phyloP scores from a whole-genome alignment of 2,329 filamentous ascomycete genomes.

The Colletotrichum brevisporum region DNA sequence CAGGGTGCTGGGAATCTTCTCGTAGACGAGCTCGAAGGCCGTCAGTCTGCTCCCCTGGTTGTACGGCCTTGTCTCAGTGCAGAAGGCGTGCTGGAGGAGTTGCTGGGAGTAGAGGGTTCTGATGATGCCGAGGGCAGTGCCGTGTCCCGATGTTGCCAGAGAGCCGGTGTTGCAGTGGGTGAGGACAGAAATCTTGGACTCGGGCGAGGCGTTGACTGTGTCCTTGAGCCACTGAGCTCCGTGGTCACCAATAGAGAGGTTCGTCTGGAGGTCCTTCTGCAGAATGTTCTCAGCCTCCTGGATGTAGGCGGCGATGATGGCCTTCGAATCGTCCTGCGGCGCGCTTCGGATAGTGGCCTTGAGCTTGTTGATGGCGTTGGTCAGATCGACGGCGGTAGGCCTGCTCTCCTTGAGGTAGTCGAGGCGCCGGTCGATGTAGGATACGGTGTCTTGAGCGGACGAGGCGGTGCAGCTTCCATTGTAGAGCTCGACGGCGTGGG shows the following conservation, averaged over 20 bases:
- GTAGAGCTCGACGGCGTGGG: slow-evolving; percentile 86
- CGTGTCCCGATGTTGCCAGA: slow-evolving; percentile 96
- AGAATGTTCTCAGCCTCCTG: slow-evolving; percentile 88
- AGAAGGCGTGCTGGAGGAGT: slow-evolving; percentile 86
- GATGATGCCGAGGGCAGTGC: slow-evolving; percentile 94
- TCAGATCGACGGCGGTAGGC: slow-evolving; percentile 94
- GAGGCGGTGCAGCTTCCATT: slow-evolving; percentile 65
- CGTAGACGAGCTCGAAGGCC: slow-evolving; percentile 95
- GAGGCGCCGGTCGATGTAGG: slow-evolving; percentile 81
- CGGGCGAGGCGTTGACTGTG: slow-evolving; percentile 64
- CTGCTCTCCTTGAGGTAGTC: slow-evolving; percentile 91
- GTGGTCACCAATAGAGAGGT: slow-evolving; percentile 85
- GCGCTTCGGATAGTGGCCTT: slow-evolving; percentile 72
- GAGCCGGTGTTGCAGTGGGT: slow-evolving; percentile 99
- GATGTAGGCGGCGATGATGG: slow-evolving; percentile 80
- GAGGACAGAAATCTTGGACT: slow-evolving; percentile 79
- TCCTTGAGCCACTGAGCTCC: slow-evolving; percentile 87
- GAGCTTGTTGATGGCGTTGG: slow-evolving; percentile 88
- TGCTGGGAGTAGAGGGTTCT: slow-evolving; percentile 80
- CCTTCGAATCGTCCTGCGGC: slow-evolving; percentile 52
- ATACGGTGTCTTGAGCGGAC: slow-evolving; percentile 70
- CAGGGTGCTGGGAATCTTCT: slow-evolving; percentile 90
- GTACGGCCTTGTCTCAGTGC: slow-evolving; percentile 96
- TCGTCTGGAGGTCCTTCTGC: slow-evolving; percentile 87
- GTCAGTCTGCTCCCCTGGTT: slow-evolving; percentile 97